phyloP scores from a whole-genome alignment of 495 filamentous ascomycete genomes.

The Emericellopsis terricola region DNA sequence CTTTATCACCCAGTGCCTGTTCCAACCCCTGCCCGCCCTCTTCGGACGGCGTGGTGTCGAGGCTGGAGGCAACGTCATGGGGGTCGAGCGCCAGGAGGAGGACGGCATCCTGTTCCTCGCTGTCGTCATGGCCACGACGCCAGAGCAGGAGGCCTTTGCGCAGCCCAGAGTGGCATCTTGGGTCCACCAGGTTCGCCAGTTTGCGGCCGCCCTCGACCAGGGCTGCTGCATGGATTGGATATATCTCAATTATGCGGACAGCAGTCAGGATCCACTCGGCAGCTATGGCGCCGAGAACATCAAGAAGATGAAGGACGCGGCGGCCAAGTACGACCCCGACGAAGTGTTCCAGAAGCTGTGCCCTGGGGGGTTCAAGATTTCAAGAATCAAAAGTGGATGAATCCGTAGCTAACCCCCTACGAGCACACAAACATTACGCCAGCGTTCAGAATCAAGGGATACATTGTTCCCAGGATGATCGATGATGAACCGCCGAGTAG shows the following conservation, averaged over 20 bases:
- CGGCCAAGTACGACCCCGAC: neutral
- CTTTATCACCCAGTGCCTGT: constrained; percentile 1
- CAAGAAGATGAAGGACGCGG: neutral
- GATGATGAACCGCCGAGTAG: too few species aligned
- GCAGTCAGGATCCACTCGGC: neutral
- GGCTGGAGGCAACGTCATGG: constrained; percentile 18
- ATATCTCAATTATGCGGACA: neutral
- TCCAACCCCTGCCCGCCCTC: constrained; percentile 15
- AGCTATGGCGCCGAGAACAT: neutral
- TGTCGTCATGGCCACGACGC: neutral
- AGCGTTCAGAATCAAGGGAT: too few species aligned
- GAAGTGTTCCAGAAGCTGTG: neutral
- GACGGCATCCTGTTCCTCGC: constrained; percentile 6
- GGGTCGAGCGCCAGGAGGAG: constrained; percentile 6
- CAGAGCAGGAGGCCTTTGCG: neutral
- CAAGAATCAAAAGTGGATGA: too few species aligned
- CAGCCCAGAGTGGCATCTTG: neutral
- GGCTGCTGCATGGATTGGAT: neutral
- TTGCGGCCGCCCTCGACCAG: neutral
- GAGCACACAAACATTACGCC: too few species aligned
- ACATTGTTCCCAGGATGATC: too few species aligned
- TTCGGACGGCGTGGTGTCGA: constrained; percentile 6
- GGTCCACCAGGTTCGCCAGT: neutral
- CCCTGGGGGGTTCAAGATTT: neutral
- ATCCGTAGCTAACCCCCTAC: too few species aligned